Evolutionary conservation across 495 filamentous ascomycete genomes (phyloP), one percentile per base, ranked within the genome.

Genomic region (Penicillium tannophilum): DNA sequence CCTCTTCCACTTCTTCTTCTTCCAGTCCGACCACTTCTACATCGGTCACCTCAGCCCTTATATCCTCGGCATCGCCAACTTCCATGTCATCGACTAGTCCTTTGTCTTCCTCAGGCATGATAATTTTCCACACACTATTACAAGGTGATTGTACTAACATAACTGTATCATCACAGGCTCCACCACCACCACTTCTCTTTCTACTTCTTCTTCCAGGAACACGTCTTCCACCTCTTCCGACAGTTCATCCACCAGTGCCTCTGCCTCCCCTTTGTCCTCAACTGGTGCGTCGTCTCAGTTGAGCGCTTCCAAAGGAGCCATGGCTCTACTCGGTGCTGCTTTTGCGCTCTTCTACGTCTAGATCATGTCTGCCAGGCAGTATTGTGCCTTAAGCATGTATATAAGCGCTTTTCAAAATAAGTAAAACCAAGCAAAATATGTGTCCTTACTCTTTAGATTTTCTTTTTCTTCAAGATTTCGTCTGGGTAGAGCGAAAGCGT

Each of bases 31-130:
- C 59, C 47, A 61, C 59, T 52, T 46, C 41, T 52, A 52, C 39
- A 31, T 52, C 47, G 8, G 19, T 52, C 41, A 47, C 59, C 41
- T 52, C 54, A n/a, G 52, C 59, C 20, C 41, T 61, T 39, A 52
- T 28, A 30, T 52, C 53, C 46, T 52, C 41, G 47, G 47, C 20
- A 9, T 56, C 58, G 39, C 45, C 47, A 31, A 47, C 52, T 8
- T 0, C 46, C 45, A 46, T 45, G 36, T 24, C 59, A 35, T 61
- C 36, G 23, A 61, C 59, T 14, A 56, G 54, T 47, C 17, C 53
- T 61, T 47, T 31, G 46, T 56, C 54, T 47, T 52, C 59, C 26
- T 61, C 54, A 61, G 59, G 59, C 59, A 61, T 60, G 58, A 56
- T 56, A 30, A 47, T 52, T 33, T 46, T 53, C 53, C 59, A n/a